Evolutionary conservation across 306 rosid genomes (phyloP), one percentile per base, ranked within the genome.

Genomic region (Astragalus glycyphyllos): DNA sequence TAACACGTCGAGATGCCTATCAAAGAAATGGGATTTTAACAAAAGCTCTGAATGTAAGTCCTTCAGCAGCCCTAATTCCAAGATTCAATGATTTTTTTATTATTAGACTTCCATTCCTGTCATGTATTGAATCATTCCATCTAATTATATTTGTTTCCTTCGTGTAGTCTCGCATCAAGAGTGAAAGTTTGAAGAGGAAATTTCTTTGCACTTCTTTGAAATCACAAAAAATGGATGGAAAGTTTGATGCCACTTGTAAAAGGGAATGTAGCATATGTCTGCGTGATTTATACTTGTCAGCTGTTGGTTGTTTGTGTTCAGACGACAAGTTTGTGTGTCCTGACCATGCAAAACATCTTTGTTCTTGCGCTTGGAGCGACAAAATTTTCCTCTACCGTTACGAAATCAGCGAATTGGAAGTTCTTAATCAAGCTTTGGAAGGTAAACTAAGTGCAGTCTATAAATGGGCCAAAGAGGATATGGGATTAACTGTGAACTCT

Each of bases 191-290:
- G 46, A 77, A 79, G 72, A 87, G 96, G 82, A 69, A 86, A 77
- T 91, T 65, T 69, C 91, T 89, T 47, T 80, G 90, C 74, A 49
- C 46, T 72, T 82, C 87, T 55, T 69, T 75, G 59, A 71, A 46
- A 77, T 77, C 78, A 41, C 68, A 6, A 55, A 88, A 61, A 71
- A 88, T 94, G 89, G 84, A 75, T 35, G 59, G 56, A 45, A 69
- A 37, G 29, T 84, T 84, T 69, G 83, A 85, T 74, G 82, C 79
- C 47, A 41, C 82, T 46, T 40, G 51, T 44, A 94, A 83, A 78
- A 85, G 85, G 81, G 97, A 91, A 79, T 94, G 99, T 76, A 40
- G 86, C 59, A 69, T 86, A 73, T 94, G 99, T 68, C 83, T 81
- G 44, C 71, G 72, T 35, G 97, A 87, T 80, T 83, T 94, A 38